A percentile compares a stretch with the other conserved stretches of the same genome.
phyloP scores from a whole-genome alignment of 441 rosid species.

The Iberis amara region DNA sequence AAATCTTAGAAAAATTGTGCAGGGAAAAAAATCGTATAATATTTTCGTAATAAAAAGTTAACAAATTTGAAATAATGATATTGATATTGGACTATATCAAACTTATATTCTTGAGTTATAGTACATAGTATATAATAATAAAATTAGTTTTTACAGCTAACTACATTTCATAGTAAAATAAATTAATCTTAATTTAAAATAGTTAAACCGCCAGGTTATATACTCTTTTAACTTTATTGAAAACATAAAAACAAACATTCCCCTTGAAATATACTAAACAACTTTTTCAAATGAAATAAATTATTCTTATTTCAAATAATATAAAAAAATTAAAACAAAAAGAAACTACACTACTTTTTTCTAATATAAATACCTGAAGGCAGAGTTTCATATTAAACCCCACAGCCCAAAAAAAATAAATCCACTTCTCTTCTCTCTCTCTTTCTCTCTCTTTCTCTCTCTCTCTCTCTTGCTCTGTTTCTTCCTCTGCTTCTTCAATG shows the following conservation, averaged over 20 bases:
- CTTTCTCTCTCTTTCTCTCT: background rate
- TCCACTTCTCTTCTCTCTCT: slow-evolving; percentile 20
- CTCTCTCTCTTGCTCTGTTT: background rate
- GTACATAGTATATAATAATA: no score
- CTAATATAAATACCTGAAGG: slow-evolving; percentile 25
- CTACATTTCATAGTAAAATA: no score
- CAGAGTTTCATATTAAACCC: slow-evolving; percentile 23
- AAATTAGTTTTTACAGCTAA: no score
- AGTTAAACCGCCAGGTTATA: no score
- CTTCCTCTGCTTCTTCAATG: slow-evolving; percentile 32
- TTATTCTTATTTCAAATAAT: background rate
- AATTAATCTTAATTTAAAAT: no score
- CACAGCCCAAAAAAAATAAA: slow-evolving; percentile 24
- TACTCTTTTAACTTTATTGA: no score
- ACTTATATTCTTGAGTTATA: no score
- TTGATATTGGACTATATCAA: no score
- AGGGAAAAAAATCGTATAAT: no score
- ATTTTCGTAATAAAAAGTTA: no score
- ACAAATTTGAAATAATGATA: no score
- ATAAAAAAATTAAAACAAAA: background rate
- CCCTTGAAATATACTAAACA: slow-evolving; percentile 4
- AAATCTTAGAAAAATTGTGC: no score
- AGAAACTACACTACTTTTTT: background rate
- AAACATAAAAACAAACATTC: slow-evolving; percentile 5
- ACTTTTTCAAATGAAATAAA: slow-evolving; percentile 6